Evolutionary conservation across 176 grass and related monocot genomes (phyloP).

Genomic region (Phragmites australis): DNA sequence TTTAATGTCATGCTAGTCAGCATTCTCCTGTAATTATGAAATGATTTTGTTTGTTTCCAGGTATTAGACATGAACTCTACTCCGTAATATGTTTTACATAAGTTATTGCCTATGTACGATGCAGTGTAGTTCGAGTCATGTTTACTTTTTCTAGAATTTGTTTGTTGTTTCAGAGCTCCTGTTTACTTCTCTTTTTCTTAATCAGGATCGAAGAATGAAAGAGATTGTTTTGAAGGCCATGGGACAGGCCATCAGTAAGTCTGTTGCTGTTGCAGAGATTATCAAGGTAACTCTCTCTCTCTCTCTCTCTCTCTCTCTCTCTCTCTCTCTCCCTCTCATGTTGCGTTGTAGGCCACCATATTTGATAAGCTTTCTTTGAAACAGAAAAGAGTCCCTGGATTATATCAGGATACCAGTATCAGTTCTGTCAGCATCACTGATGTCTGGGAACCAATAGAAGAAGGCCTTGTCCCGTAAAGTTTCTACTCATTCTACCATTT

Average conservation of each 20-base stretch:
- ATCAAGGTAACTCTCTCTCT: slow-evolving; percentile 65
- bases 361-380: slow-evolving; percentile 40
- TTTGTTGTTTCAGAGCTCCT: background rate
- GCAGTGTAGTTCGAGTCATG: background rate
- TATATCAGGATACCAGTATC: slow-evolving; percentile 81
- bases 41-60: background rate
- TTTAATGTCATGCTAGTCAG: background rate
- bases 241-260: slow-evolving; percentile 96
- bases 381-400: slow-evolving; percentile 74
- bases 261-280: slow-evolving; percentile 90
- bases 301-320: background rate
- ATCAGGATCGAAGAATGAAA: slow-evolving; percentile 70
- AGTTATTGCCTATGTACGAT: background rate
- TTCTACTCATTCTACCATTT: slow-evolving; percentile 27
- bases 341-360: slow-evolving; percentile 10
- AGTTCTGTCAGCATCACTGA: slow-evolving; percentile 96
- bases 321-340: background rate
- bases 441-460: slow-evolving; percentile 98
- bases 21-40: background rate
- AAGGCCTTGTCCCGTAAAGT: slow-evolving; percentile 89
- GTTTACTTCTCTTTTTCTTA: slow-evolving; percentile 2
- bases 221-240: slow-evolving; percentile 97
- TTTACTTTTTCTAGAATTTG: background rate
- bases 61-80: background rate
- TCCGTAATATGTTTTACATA: background rate